Percentiles rank a stretch among this genome's conserved stretches.
These are phyloP conservation scores for Talaromyces liani DNA, from an alignment of 495 filamentous ascomycete species.

Conservation along the genomic window DNA sequence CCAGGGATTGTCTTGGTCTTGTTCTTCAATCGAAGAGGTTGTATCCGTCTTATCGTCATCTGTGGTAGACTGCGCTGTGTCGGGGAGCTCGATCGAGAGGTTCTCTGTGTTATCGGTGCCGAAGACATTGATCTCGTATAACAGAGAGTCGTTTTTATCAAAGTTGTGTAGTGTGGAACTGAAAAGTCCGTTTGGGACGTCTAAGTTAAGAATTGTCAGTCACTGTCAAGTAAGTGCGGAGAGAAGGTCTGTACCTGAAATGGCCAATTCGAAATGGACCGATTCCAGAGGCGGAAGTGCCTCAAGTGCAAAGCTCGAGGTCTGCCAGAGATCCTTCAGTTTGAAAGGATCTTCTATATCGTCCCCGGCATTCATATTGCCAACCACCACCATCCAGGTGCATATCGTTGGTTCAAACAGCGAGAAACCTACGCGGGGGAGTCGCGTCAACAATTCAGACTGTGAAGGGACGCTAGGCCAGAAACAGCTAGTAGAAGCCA, in stretches of 20 bases:
- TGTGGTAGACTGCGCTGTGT: constrained; percentile 15
- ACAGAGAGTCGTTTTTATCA: constrained; percentile 16
- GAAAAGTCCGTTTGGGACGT: constrained; percentile 22
- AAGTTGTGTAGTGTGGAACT: constrained; percentile 14
- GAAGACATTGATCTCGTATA: constrained; percentile 30
- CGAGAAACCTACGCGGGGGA: background rate
- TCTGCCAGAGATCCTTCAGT: constrained; percentile 59
- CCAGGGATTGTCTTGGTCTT: constrained; percentile 10
- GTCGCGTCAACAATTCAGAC: constrained; percentile 6
- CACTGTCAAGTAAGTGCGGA: background rate
- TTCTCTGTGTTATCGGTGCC: constrained; percentile 12
- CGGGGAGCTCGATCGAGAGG: constrained; percentile 21
- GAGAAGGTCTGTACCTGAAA: constrained; percentile 22
- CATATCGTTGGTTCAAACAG: background rate
- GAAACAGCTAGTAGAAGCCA: background rate
- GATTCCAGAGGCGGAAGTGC: constrained; percentile 31
- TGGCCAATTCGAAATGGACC: constrained; percentile 27
- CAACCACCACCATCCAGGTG: background rate
- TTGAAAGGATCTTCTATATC: constrained; percentile 57
- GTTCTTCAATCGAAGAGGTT: constrained; percentile 5
- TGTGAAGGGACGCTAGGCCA: background rate
- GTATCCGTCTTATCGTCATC: constrained; percentile 12
- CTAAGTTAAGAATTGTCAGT: constrained; percentile 13
- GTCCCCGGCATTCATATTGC: constrained; percentile 35
- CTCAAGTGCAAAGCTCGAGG: constrained; percentile 38